phyloP scores from a whole-genome alignment of 345 rosid genomes.

The Stellera chamaejasme region DNA sequence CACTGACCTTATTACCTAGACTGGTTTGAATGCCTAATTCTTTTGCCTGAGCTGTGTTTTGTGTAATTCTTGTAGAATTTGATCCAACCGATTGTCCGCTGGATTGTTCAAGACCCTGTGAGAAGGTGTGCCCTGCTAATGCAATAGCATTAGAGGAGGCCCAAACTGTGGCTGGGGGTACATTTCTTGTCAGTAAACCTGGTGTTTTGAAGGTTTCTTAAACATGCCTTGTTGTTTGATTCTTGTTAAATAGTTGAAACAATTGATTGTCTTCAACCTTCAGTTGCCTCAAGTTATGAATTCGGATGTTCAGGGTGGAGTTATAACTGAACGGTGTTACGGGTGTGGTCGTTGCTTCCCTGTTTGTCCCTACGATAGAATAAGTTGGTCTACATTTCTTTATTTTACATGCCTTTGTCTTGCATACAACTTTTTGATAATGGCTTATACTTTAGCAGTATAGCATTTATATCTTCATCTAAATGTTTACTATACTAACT shows the following conservation, averaged over 20 bases:
- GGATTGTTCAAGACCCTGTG: constrained; percentile 54
- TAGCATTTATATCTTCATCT: background rate
- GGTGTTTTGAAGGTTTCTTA: constrained; percentile 18
- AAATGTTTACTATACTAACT: constrained; percentile 9
- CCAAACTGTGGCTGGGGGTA: constrained; percentile 11
- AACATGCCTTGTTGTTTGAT: no score
- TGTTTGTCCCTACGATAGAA: constrained; percentile 52
- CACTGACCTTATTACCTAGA: background rate
- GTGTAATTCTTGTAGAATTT: constrained; percentile 28
- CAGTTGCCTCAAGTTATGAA: background rate
- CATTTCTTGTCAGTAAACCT: constrained; percentile 4
- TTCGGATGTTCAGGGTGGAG: constrained; percentile 35
- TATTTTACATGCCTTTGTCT: background rate
- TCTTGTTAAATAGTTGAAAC: background rate
- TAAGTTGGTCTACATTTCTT: constrained; percentile 27
- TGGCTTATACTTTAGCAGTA: background rate
- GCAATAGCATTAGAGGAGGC: constrained; percentile 30
- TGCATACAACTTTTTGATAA: background rate
- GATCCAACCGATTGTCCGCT: constrained; percentile 50
- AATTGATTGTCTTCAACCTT: no score
- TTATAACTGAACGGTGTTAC: constrained; percentile 48
- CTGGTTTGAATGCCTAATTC: background rate
- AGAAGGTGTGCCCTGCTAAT: constrained; percentile 50
- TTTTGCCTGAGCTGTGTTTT: background rate
- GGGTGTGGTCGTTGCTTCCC: constrained; percentile 66